Base-by-base conservation (phyloP, 2,329 filamentous ascomycete species). In the Pseudogymnoascus sp. region DNA sequence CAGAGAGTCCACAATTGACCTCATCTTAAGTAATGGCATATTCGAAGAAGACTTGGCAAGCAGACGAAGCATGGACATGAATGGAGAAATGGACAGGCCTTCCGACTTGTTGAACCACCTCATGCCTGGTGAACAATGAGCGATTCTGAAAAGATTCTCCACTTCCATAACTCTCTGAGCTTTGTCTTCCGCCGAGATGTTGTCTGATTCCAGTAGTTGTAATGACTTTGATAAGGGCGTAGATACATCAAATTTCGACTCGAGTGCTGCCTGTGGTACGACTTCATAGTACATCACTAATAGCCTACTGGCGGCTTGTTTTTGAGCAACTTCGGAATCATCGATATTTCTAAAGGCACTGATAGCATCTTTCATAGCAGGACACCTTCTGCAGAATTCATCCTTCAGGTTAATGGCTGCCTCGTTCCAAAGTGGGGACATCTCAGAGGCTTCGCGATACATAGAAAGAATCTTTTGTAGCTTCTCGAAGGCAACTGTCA, bases 181-280 rank as follows among this genome's bases (percentile, higher is more conserved):
- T 58, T 78, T 73, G 54, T 83, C 78, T 41, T 81, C 78, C 2
- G 78, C 74, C 13, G 60, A 63, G 15, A 66, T 61, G 2, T 54
- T 50, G 5, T 79, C 76, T 11, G 80, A 73, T 44, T 88, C 83
- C 8, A 90, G 74, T 33, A 80, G 79, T 61, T 82, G 79, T 50
- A 97, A 76, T 1, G 86, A 82, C 63, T 85, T 83, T 6, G 87
- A 85, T 13, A 99, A 79, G 17, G 88, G 81, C 0, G 88, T 77
- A 0, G 93, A 94, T 3, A 96, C 87, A 70, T 97, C 94, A 69
- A 97, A 94, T 66, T 89, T 94, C 67, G 92, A 88, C 65, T 88
- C 86, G 11, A 95, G 79, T 1, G 92, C 91, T 24, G 90, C 78
- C 63, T 90, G 86, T 1, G 94, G 92, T 7, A 91, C 81, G 2